phyloP scores from a whole-genome alignment of 1,139 yeast species.

The Debaryomyces sp. region DNA sequence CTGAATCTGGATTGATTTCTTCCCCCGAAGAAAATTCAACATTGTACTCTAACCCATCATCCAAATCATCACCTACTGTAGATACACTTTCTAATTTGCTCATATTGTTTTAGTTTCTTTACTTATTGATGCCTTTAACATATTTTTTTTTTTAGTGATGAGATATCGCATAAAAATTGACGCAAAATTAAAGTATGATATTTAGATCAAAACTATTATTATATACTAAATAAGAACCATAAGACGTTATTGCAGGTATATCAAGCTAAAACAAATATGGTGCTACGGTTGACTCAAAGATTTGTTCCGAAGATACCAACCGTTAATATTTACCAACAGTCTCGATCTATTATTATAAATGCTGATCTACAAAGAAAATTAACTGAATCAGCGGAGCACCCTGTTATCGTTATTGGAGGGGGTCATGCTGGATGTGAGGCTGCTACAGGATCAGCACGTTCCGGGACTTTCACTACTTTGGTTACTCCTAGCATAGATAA shows the following conservation, averaged over 20 bases:
- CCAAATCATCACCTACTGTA: constrained; percentile 56
- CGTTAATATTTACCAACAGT: not conserved
- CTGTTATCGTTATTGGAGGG: constrained; percentile 92
- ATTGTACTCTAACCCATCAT: constrained; percentile 65
- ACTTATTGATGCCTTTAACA: not conserved
- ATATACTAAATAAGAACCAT: not conserved
- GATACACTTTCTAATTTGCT: not conserved
- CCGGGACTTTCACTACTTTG: constrained; percentile 73
- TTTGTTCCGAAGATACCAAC: not conserved
- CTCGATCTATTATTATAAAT: constrained; percentile 30
- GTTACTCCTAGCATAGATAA: constrained; percentile 76
- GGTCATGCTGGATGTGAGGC: constrained; percentile 99
- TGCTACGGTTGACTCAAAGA: not conserved
- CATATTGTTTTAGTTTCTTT: constrained; percentile 2
- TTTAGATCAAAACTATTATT: not conserved
- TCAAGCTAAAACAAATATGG: not conserved
- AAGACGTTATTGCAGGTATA: not conserved
- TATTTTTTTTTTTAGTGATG: constrained; percentile 1
- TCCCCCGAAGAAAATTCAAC: constrained; percentile 34
- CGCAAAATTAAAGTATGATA: not conserved
- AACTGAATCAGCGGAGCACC: constrained; percentile 40
- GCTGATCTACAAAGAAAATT: constrained; percentile 41
- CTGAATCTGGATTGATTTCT: constrained; percentile 7
- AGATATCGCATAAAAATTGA: constrained; percentile 1
- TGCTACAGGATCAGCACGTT: constrained; percentile 86